Conservation (phyloP, 768 basidiomycete species). For the Mycena metata region DNA sequence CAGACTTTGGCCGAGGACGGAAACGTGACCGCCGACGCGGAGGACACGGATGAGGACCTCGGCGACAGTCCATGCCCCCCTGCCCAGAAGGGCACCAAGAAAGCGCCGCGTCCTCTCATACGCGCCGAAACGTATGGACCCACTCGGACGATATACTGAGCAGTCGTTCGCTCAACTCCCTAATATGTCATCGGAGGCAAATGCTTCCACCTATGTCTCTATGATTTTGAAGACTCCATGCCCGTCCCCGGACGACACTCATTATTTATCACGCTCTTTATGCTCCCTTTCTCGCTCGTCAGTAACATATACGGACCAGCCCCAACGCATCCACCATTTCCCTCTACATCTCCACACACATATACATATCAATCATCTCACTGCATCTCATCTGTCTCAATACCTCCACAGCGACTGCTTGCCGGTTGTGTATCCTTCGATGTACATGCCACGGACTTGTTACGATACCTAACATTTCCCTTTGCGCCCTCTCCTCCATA, state of each 20-base stretch:
- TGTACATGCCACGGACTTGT: conserved; percentile 32
- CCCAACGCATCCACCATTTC: conserved; percentile 13
- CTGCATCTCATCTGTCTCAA: conserved; percentile 37
- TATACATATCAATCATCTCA: conserved; percentile 37
- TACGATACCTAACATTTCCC: conserved; percentile 20
- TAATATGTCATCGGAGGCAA: conserved; percentile 32
- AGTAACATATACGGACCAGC: conserved; percentile 5
- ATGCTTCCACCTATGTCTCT: conserved; percentile 31
- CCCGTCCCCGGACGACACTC: conserved; percentile 33
- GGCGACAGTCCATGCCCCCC: conserved; percentile 93
- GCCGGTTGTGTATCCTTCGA: conserved; percentile 33
- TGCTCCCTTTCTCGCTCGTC: conserved; percentile 34
- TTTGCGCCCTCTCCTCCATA: not conserved
- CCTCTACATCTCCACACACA: conserved; percentile 21
- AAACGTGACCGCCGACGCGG: conserved; percentile 71
- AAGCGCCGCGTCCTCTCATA: conserved; percentile 61
- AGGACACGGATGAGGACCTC: conserved; percentile 83
- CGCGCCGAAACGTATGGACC: conserved; percentile 82
- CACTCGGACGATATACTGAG: conserved; percentile 58
- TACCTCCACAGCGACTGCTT: conserved; percentile 36
- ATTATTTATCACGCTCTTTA: conserved; percentile 39
- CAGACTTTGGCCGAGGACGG: conserved; percentile 77
- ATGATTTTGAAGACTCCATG: conserved; percentile 38
- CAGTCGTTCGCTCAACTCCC: not conserved
- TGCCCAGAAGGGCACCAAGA: conserved; percentile 74